A percentile compares a stretch with the other conserved stretches of the same genome.
These are phyloP conservation scores for Cocos nucifera DNA, from an alignment of 176 grass and related monocot genomes.

Conservation along the genomic window DNA sequence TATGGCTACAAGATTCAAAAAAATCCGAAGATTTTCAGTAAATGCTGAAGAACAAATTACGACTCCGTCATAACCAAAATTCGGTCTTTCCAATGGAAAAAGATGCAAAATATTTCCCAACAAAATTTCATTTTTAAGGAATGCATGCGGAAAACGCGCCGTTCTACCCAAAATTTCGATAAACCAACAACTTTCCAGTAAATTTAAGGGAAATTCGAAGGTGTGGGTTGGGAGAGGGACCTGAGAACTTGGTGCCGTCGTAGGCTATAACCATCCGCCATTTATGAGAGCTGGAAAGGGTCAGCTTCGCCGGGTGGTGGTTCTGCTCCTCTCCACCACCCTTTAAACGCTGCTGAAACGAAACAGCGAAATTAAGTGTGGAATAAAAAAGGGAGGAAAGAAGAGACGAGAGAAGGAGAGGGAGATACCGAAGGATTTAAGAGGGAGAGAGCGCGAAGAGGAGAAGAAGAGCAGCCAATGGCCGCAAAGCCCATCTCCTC, in stretches of 20 bases:
- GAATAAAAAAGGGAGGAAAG: neutral
- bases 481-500: conserved; percentile 36
- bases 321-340: conserved; percentile 10
- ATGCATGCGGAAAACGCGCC: too few species aligned
- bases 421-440: conserved; percentile 16
- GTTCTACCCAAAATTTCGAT: too few species aligned
- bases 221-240: conserved; percentile 12
- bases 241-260: conserved; percentile 86
- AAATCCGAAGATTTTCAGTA: too few species aligned
- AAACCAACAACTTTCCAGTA: too few species aligned
- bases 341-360: neutral
- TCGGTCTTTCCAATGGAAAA: too few species aligned
- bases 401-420: neutral
- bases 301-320: neutral
- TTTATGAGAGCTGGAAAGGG: conserved; percentile 21
- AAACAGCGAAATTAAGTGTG: neutral
- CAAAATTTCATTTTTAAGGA: too few species aligned
- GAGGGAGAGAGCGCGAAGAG: conserved; percentile 9
- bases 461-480: conserved; percentile 23
- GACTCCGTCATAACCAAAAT: too few species aligned
- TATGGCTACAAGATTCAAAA: too few species aligned
- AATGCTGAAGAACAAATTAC: too few species aligned
- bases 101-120: too few species aligned
- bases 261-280: conserved; percentile 89
- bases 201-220: too few species aligned